Evolutionary conservation across 176 grass and related monocot species (phyloP).

Genomic region (Avena insularis): DNA sequence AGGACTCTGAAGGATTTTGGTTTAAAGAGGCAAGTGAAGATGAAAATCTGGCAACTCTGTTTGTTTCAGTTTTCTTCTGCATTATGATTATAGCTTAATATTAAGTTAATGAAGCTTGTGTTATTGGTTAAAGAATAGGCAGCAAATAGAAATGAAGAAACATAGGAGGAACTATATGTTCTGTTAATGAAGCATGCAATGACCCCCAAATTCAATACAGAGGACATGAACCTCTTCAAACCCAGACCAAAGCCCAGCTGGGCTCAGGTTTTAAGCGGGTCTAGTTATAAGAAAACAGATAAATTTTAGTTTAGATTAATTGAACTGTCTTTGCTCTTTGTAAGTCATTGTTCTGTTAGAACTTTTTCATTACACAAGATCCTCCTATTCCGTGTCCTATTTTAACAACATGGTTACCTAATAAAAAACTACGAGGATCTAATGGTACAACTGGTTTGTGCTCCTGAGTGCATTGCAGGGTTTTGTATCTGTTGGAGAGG

Average conservation of each 20-base stretch:
- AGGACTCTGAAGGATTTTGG: conserved; percentile 89
- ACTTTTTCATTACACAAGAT: not conserved
- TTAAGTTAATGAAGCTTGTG: too few relatives aligned
- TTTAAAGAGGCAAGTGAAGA: conserved; percentile 78
- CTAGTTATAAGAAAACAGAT: not conserved
- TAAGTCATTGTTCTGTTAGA: conserved; percentile 6
- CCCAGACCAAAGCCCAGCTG: not conserved
- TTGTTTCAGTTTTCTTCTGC: not conserved
- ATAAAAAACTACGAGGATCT: conserved; percentile 29
- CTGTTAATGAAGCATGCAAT: not conserved
- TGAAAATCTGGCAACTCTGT: not conserved
- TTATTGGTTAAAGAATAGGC: not conserved
- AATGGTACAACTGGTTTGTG: conserved; percentile 32
- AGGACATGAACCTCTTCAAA: not conserved
- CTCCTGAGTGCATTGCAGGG: conserved; percentile 54
- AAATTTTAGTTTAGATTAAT: conserved; percentile 2
- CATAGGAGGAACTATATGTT: not conserved
- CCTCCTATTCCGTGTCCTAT: conserved; percentile 31
- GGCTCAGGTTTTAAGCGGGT: not conserved
- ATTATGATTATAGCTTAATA: conserved; percentile 11
- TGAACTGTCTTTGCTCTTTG: not conserved
- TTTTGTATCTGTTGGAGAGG: conserved; percentile 80
- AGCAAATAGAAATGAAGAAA: conserved; percentile 1
- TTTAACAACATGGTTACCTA: not conserved
- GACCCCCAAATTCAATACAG: not conserved